These are phyloP conservation scores for Singerocomus rubriflavus DNA, from an alignment of 1,284 basidiomycete species.

Conservation along the genomic window DNA sequence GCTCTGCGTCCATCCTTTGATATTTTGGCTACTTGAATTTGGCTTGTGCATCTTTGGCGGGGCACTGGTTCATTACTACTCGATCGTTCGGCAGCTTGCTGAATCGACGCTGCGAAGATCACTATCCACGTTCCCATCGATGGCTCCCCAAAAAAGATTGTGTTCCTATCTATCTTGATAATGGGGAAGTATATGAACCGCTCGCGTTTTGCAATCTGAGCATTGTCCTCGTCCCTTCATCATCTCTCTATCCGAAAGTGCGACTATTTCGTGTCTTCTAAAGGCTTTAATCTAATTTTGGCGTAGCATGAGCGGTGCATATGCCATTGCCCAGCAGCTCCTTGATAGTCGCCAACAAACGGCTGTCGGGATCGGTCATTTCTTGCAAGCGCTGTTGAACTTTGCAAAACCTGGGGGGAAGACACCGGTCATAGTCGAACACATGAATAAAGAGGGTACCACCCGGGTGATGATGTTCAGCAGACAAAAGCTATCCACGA, in stretches of 20 bases:
- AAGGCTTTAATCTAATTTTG: neutral
- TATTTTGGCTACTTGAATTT: too few species aligned
- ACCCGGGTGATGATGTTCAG: constrained; percentile 14
- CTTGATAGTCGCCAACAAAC: constrained; percentile 1
- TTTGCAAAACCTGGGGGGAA: neutral
- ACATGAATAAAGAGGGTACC: constrained; percentile 4
- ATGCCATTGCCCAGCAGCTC: constrained; percentile 8
- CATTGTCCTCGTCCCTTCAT: neutral
- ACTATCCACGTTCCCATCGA: neutral
- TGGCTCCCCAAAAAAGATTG: neutral
- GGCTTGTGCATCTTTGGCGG: neutral
- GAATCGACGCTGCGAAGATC: neutral
- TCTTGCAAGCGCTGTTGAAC: constrained; percentile 7
- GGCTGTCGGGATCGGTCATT: constrained; percentile 8
- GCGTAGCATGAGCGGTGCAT: constrained; percentile 10
- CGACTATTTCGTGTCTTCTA: neutral
- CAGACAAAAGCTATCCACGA: neutral
- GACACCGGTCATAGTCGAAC: constrained; percentile 4
- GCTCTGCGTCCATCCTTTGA: too few species aligned
- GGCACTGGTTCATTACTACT: neutral
- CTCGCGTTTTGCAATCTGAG: neutral
- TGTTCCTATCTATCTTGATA: constrained; percentile 1
- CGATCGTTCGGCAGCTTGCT: neutral
- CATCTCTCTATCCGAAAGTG: neutral
- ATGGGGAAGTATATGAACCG: neutral